phyloP scores from a whole-genome alignment of 2,329 filamentous ascomycete species.

The Bipolaris bicolor region DNA sequence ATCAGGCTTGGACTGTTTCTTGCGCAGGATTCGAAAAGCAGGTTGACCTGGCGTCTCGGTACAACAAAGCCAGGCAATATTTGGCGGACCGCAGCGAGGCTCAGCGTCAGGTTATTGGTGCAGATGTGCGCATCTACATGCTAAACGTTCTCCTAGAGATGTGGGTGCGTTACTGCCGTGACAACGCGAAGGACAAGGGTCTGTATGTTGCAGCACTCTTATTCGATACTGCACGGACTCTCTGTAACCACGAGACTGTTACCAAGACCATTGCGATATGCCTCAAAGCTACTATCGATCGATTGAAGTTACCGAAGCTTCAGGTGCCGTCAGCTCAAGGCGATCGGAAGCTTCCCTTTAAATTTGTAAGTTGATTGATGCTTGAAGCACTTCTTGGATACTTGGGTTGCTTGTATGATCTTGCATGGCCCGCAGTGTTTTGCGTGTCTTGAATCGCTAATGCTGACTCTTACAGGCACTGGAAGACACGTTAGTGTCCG shows the following conservation, averaged over 20 bases:
- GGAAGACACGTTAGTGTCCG: slow-evolving; percentile 25
- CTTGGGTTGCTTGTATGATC: background rate
- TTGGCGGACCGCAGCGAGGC: slow-evolving; percentile 51
- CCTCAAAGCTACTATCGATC: slow-evolving; percentile 47
- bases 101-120: slow-evolving; percentile 50
- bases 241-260: slow-evolving; percentile 36
- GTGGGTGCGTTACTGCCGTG: slow-evolving; percentile 52
- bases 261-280: slow-evolving; percentile 40
- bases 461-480: slow-evolving; percentile 16
- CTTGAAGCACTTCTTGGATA: background rate
- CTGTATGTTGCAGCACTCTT: slow-evolving; percentile 43
- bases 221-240: slow-evolving; percentile 38
- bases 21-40: slow-evolving; percentile 58
- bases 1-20: slow-evolving; percentile 54
- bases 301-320: slow-evolving; percentile 49
- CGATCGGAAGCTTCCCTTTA: slow-evolving; percentile 55
- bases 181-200: slow-evolving; percentile 35
- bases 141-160: slow-evolving; percentile 57
- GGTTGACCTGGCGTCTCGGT: slow-evolving; percentile 52
- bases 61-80: slow-evolving; percentile 58
- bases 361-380: slow-evolving; percentile 26
- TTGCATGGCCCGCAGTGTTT: background rate
- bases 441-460: background rate
- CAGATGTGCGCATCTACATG: slow-evolving; percentile 58
- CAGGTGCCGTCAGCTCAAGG: slow-evolving; percentile 35